Evolutionary conservation across 768 basidiomycete genomes (phyloP), one percentile per base, ranked within the genome.

Genomic region (Mrakia frigida): DNA sequence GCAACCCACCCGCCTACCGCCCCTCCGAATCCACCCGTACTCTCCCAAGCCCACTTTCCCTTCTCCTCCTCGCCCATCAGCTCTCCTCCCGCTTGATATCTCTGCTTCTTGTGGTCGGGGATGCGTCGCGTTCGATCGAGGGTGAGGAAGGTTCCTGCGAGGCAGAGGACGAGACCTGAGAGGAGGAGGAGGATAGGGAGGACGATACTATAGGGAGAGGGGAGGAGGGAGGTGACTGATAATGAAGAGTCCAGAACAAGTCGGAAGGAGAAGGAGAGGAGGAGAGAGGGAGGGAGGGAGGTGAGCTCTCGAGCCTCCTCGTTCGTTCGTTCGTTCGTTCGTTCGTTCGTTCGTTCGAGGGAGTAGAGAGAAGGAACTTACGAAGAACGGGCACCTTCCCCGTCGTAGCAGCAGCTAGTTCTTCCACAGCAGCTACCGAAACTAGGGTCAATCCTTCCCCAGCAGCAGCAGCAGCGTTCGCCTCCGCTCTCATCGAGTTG

Each of bases 201-300:
- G 61, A 63, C 11, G 31, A 35, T 23, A 33, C 13, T 16, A 18
- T 28, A 63, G 4, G 61, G 61, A 33, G 61, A 13, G 14, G 61
- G 35, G 61, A 63, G 61, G 33, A 63, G 61, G 61, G 61, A 9
- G 61, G 31, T 63, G n/a, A 63, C 61, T 63, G 61, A n/a, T n/a
- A n/a, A n/a, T n/a, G n/a, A n/a, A n/a, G n/a, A n/a, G n/a, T n/a
- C n/a, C n/a, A n/a, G n/a, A n/a, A n/a, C n/a, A n/a, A n/a, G n/a
- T n/a, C n/a, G n/a, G 61, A 37, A 63, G n/a, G 11, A 14, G 60
- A 33, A 31, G 28, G 21, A 31, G 31, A 63, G 31, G 11, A 56
- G 28, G n/a, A n/a, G 56, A 18, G 56, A 56, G 18, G 56, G 56
- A 10, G 10, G 21, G 16, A 7, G 56, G 10, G 56, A 56, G 56